A percentile compares a stretch with the other conserved stretches of the same genome.
Conservation (phyloP, 2,329 filamentous ascomycete species). For the Colletotrichum musae region DNA sequence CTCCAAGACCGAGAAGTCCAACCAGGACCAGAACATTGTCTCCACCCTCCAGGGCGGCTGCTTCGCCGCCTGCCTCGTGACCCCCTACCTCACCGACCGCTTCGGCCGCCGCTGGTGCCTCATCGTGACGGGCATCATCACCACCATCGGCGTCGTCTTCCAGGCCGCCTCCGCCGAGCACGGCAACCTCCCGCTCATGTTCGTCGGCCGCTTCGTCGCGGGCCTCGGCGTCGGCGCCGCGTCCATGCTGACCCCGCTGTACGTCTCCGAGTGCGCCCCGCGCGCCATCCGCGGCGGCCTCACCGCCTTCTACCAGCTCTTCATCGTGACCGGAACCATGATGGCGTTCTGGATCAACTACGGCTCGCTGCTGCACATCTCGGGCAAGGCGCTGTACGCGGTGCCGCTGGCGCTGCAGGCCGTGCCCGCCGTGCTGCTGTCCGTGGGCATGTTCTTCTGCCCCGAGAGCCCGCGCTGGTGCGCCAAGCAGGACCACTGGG, state of each 20-base stretch:
- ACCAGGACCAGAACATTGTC: constrained; percentile 76
- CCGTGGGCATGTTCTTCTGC: constrained; percentile 73
- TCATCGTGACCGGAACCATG: constrained; percentile 62
- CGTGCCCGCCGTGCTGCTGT: constrained; percentile 69
- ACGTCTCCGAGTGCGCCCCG: constrained; percentile 65
- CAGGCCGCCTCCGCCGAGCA: constrained; percentile 68
- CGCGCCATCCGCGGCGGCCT: constrained; percentile 65
- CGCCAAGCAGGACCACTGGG: constrained; percentile 78
- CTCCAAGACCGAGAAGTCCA: constrained; percentile 54
- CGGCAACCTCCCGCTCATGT: constrained; percentile 60
- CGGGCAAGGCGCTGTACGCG: constrained; percentile 66
- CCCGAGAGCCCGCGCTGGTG: constrained; percentile 75
- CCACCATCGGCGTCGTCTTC: constrained; percentile 74
- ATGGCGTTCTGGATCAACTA: constrained; percentile 57
- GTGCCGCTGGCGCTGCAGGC: constrained; percentile 76
- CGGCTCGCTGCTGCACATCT: constrained; percentile 62
- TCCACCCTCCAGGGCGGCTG: constrained; percentile 80
- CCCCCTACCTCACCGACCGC: constrained; percentile 67
- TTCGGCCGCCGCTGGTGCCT: constrained; percentile 70
- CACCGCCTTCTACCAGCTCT: constrained; percentile 66
- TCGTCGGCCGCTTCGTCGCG: constrained; percentile 72
- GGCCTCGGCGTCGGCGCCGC: constrained; percentile 66
- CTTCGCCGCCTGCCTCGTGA: constrained; percentile 74
- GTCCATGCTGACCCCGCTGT: constrained; percentile 60
- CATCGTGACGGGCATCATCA: constrained; percentile 67